Conservation (phyloP, 257 asterid species). For the Lantana camara region DNA sequence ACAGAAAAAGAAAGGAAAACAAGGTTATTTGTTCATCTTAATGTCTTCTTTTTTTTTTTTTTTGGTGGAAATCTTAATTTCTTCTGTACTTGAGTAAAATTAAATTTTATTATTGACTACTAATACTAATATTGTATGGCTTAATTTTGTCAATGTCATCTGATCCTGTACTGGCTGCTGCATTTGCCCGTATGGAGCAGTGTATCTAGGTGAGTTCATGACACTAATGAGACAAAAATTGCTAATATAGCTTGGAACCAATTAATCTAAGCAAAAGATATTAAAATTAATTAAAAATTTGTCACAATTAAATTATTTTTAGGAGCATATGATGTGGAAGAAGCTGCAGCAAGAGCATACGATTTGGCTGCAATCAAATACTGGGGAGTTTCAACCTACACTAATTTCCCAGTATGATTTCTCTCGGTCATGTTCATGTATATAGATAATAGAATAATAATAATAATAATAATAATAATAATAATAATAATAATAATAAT, state of each 20-base stretch:
- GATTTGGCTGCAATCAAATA: conserved; percentile 87
- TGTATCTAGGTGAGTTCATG: conserved; percentile 70
- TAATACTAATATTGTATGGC: conserved; percentile 19
- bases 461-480: too few species aligned
- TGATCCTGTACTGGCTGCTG: conserved; percentile 35
- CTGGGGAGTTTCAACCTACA: conserved; percentile 77
- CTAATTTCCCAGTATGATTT: conserved; percentile 67
- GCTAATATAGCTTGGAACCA: too few species aligned
- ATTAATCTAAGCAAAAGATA: too few species aligned
- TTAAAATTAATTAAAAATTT: too few species aligned
- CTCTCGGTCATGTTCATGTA: too few species aligned
- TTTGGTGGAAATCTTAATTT: too few species aligned
- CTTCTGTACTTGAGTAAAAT: neutral
- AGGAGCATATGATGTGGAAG: conserved; percentile 91
- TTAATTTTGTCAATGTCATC: conserved; percentile 16
- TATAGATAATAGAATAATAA: too few species aligned
- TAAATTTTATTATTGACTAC: neutral
- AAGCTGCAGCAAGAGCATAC: conserved; percentile 89
- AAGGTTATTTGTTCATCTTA: conserved; percentile 50
- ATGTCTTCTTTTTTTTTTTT: too few species aligned
- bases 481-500: too few species aligned
- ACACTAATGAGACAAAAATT: too few species aligned
- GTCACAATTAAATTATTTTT: neutral
- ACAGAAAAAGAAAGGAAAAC: conserved; percentile 86
- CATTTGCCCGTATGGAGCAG: conserved; percentile 43